Conservation (phyloP, 106 monocot species). For the Dendrobium huoshanense region DNA sequence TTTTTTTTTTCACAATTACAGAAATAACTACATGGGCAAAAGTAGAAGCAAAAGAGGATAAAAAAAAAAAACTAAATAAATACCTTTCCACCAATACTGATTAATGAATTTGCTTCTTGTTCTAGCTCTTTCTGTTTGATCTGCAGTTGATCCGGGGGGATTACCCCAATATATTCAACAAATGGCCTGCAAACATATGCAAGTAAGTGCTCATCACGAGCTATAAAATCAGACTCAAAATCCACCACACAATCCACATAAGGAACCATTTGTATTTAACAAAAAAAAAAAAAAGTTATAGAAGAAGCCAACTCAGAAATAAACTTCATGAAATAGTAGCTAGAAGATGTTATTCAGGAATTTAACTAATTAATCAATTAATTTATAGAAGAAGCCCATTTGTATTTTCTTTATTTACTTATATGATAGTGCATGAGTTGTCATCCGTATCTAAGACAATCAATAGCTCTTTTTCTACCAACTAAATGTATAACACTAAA, state of each 20-base stretch:
- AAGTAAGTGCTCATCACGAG: background rate
- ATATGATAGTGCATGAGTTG: too few relatives aligned
- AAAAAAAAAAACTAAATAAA: background rate
- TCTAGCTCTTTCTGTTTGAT: constrained; percentile 63
- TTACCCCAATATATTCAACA: constrained; percentile 79
- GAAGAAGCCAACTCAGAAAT: background rate
- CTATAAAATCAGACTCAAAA: background rate
- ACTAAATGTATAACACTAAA: too few relatives aligned
- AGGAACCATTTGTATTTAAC: background rate
- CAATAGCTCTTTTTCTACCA: too few relatives aligned
- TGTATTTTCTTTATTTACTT: too few relatives aligned
- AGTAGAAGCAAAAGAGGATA: background rate
- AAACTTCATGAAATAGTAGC: too few relatives aligned
- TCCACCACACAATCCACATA: background rate
- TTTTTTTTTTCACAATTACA: background rate
- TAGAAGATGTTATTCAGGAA: too few relatives aligned
- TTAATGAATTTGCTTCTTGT: constrained; percentile 50
- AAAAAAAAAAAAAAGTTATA: background rate
- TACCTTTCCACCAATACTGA: constrained; percentile 59
- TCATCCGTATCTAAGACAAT: too few relatives aligned
- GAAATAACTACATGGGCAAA: background rate
- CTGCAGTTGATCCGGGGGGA: constrained; percentile 47
- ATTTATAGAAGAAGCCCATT: too few relatives aligned
- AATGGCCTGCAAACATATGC: constrained; percentile 44
- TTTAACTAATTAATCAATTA: too few relatives aligned